These are phyloP conservation scores for Aspergillus bombycis DNA, from an alignment of 2,329 filamentous ascomycete species.

Conservation along the genomic window DNA sequence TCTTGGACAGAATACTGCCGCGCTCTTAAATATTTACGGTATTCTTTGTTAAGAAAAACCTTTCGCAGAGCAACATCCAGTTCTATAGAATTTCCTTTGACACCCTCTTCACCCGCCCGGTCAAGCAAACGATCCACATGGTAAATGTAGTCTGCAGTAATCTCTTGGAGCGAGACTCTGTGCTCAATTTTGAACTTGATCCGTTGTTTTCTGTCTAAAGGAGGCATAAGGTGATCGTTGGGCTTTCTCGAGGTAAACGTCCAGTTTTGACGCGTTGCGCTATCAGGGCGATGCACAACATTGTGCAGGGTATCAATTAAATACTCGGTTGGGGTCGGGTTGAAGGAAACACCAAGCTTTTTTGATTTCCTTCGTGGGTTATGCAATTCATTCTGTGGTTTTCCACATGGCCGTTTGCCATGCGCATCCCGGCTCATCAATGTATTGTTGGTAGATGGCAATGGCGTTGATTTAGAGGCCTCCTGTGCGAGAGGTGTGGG, in stretches of 20 bases:
- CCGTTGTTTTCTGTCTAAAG: slow-evolving; percentile 15
- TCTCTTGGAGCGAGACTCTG: slow-evolving; percentile 35
- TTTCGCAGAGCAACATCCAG: slow-evolving; percentile 32
- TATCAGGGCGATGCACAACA: slow-evolving; percentile 19
- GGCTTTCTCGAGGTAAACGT: neutral
- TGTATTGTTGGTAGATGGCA: neutral
- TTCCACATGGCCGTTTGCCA: neutral
- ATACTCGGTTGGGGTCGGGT: slow-evolving; percentile 35
- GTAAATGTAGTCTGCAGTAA: slow-evolving; percentile 44
- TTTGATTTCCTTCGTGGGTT: slow-evolving; percentile 13
- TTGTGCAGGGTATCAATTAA: slow-evolving; percentile 34
- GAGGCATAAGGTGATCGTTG: slow-evolving; percentile 13
- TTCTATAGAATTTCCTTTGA: slow-evolving; percentile 6
- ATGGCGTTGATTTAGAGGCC: neutral
- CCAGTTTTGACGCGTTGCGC: slow-evolving; percentile 12
- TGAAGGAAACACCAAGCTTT: neutral
- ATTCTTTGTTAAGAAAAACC: slow-evolving; percentile 35
- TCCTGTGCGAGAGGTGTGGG: too few relatives aligned
- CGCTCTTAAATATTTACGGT: slow-evolving; percentile 32
- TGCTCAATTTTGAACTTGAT: slow-evolving; percentile 15
- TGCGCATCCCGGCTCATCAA: neutral
- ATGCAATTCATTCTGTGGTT: neutral
- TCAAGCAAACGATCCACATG: slow-evolving; percentile 35
- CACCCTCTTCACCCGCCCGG: slow-evolving; percentile 1
- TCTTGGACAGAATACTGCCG: slow-evolving; percentile 42